A percentile compares a stretch with the other conserved stretches of the same genome.
Conservation (phyloP, 2,329 filamentous ascomycete genomes). For the Clarireedia sp. region DNA sequence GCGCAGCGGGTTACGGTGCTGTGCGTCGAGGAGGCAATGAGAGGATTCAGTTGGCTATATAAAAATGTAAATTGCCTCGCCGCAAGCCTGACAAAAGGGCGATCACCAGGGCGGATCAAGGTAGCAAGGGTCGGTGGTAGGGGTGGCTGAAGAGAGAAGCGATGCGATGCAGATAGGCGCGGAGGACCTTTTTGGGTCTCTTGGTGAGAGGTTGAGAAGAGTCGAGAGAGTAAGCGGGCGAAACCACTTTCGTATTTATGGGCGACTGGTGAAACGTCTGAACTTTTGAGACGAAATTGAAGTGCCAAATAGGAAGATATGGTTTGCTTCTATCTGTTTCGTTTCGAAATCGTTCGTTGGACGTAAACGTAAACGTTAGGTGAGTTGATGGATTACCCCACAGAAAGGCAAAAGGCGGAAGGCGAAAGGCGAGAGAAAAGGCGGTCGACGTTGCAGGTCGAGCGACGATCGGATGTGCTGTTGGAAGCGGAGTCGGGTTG, state of each 20-base stretch:
- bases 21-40: slow-evolving; percentile 1
- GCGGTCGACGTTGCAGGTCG: neutral
- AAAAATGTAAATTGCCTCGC: slow-evolving; percentile 7
- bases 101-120: slow-evolving; percentile 2
- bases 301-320: neutral
- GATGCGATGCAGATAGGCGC: slow-evolving; percentile 9
- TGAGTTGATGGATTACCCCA: neutral
- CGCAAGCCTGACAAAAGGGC: slow-evolving; percentile 6
- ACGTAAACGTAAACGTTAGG: too few species aligned
- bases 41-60: slow-evolving; percentile 11
- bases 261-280: slow-evolving; percentile 6
- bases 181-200: slow-evolving; percentile 2
- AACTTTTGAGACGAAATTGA: neutral
- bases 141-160: slow-evolving; percentile 3
- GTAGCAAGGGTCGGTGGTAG: neutral
- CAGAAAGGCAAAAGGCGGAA: too few species aligned
- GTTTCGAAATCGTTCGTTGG: slow-evolving; percentile 1
- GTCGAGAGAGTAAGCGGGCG: neutral
- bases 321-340: neutral
- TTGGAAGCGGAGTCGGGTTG: neutral
- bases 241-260: slow-evolving; percentile 1
- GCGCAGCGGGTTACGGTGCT: slow-evolving; percentile 8
- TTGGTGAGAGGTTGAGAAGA: neutral
- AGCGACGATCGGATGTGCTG: neutral
- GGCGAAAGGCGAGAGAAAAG: neutral